Percentiles rank a stretch among this genome's conserved stretches.
These are phyloP conservation scores for Corchorus olitorius DNA, from an alignment of 345 rosid genomes.

Conservation along the genomic window DNA sequence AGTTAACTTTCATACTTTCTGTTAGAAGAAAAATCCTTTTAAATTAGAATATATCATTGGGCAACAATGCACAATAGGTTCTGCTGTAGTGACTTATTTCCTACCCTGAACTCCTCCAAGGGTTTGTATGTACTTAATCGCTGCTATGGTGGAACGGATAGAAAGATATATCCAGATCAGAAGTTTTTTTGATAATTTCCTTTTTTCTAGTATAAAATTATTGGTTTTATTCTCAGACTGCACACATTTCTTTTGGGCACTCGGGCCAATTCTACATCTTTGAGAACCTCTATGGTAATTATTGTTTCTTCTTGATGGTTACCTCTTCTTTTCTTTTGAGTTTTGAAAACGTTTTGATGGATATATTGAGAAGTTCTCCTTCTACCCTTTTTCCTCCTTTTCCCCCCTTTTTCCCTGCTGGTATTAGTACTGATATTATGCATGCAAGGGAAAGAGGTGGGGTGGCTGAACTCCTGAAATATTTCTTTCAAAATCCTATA, in stretches of 20 bases:
- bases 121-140: neutral
- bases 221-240: neutral
- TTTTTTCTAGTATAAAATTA: neutral
- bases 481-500: constrained; percentile 3
- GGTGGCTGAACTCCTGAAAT: neutral
- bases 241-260: neutral
- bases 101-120: neutral
- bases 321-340: neutral
- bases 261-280: neutral
- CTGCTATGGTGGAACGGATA: neutral
- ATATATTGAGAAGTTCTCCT: neutral
- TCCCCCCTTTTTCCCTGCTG: neutral
- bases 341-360: neutral
- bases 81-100: neutral
- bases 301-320: neutral
- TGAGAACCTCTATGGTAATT: neutral
- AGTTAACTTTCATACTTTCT: neutral
- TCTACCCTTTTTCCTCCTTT: neutral
- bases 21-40: neutral
- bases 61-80: neutral
- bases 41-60: neutral
- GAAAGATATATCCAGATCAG: neutral
- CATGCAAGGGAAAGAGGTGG: neutral
- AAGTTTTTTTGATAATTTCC: neutral
- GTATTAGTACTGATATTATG: neutral